Conservation (phyloP, 2,329 filamentous ascomycete species). For the Trichoderma sp. region DNA sequence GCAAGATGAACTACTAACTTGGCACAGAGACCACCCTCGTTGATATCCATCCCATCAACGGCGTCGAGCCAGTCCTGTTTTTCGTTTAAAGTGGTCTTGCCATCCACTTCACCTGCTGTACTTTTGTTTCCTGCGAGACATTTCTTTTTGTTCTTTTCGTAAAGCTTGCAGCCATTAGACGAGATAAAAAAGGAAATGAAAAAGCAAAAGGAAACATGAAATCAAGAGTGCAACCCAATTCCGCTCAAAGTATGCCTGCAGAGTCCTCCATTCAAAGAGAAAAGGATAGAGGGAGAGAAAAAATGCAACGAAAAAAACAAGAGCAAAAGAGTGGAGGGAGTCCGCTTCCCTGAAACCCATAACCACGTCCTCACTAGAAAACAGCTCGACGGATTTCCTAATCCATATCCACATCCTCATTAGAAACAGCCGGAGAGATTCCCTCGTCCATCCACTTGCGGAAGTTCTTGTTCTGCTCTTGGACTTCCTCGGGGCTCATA, state of each 20-base stretch:
- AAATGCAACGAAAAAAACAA: background rate
- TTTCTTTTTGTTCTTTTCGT: background rate
- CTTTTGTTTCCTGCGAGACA: background rate
- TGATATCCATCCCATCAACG: background rate
- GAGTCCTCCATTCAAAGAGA: slow-evolving; percentile 19
- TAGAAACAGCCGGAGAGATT: slow-evolving; percentile 36
- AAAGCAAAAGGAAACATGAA: background rate
- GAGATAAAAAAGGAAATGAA: background rate
- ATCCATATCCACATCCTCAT: slow-evolving; percentile 36
- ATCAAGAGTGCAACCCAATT: slow-evolving; percentile 3
- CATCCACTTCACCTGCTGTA: background rate
- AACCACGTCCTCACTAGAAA: slow-evolving; percentile 33
- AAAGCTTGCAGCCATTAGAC: background rate
- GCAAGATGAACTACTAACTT: slow-evolving; percentile 1
- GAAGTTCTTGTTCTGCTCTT: slow-evolving; percentile 68
- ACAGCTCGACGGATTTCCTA: slow-evolving; percentile 35
- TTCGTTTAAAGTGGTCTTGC: background rate
- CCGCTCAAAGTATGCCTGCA: slow-evolving; percentile 16
- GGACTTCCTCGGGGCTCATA: slow-evolving; percentile 72
- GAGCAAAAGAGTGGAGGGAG: background rate
- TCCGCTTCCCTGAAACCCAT: slow-evolving; percentile 3
- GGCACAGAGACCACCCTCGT: slow-evolving; percentile 1
- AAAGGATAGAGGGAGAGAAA: slow-evolving; percentile 22
- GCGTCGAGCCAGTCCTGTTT: background rate
- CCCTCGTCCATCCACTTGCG: slow-evolving; percentile 54